Conservation (phyloP, 768 basidiomycete genomes). For the Mycena filopes region DNA sequence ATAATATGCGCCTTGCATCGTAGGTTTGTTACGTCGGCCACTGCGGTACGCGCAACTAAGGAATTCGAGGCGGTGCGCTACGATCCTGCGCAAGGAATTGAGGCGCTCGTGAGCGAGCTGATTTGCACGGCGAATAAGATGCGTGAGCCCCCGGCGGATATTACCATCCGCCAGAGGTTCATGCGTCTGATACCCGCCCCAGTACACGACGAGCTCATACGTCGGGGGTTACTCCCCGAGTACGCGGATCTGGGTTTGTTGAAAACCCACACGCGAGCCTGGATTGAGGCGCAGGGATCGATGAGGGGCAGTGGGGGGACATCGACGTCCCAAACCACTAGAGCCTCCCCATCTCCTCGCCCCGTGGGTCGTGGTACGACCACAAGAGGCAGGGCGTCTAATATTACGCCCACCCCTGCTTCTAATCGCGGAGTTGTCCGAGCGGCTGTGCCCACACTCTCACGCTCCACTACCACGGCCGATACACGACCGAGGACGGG, state of each 20-base stretch:
- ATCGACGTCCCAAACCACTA: not conserved
- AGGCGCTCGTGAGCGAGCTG: not conserved
- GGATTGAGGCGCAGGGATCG: not conserved
- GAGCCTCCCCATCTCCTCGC: not conserved
- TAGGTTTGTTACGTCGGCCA: too few relatives aligned
- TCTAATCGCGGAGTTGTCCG: not conserved
- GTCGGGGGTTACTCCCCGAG: not conserved
- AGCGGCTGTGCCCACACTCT: not conserved
- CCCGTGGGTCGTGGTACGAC: too few relatives aligned
- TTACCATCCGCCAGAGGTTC: conserved; percentile 1
- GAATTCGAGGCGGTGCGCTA: not conserved
- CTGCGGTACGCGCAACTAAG: too few relatives aligned
- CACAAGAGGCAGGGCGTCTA: too few relatives aligned
- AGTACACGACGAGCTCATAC: not conserved
- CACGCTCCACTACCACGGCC: too few relatives aligned
- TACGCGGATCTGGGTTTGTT: not conserved
- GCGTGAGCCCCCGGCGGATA: not conserved
- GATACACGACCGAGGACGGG: too few relatives aligned
- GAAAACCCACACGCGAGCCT: not conserved
- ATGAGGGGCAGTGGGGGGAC: not conserved
- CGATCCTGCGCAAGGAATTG: not conserved
- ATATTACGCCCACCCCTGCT: too few relatives aligned
- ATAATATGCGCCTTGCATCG: too few relatives aligned
- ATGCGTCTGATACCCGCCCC: not conserved
- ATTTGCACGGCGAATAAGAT: not conserved